A percentile compares a stretch with the other conserved stretches of the same genome.
Conservation (phyloP, 2,329 filamentous ascomycete genomes). For the Dactylella cylindrospora region DNA sequence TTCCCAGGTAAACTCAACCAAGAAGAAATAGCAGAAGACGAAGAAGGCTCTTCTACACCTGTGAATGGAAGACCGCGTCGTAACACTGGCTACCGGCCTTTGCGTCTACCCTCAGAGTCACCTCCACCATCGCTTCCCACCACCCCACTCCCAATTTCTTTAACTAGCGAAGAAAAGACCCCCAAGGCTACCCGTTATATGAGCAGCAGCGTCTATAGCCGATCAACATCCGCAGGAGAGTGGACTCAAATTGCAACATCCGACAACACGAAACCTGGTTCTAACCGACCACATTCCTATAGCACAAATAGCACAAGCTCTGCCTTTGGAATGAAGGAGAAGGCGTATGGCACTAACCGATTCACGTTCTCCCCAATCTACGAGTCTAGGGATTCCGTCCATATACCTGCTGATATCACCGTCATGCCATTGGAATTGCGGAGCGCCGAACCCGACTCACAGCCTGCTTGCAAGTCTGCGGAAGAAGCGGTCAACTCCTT, state of each 20-base stretch:
- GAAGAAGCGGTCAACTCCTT: slow-evolving; percentile 35
- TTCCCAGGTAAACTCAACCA: too few species aligned
- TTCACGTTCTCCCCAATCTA: slow-evolving; percentile 27
- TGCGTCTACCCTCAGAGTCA: slow-evolving; percentile 1
- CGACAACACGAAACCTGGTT: slow-evolving; percentile 8
- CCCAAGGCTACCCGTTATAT: neutral
- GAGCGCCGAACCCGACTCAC: neutral
- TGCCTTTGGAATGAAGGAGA: slow-evolving; percentile 25
- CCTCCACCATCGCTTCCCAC: slow-evolving; percentile 29
- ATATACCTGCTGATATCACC: too few species aligned
- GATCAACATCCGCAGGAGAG: slow-evolving; percentile 7
- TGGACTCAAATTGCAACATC: slow-evolving; percentile 11
- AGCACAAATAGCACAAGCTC: slow-evolving; percentile 28
- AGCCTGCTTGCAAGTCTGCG: neutral
- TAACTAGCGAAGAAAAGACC: too few species aligned
- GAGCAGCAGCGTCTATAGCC: neutral
- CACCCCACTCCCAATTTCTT: slow-evolving; percentile 9
- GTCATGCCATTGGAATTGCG: neutral
- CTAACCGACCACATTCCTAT: slow-evolving; percentile 23
- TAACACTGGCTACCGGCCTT: slow-evolving; percentile 21
- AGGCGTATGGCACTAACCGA: slow-evolving; percentile 1
- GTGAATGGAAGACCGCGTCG: too few species aligned
- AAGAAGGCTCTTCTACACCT: too few species aligned
- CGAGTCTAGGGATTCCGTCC: slow-evolving; percentile 9
- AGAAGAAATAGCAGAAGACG: too few species aligned